Evolutionary conservation across 805 yeast genomes (phyloP).

Genomic region (Saturnispora mendoncae): DNA sequence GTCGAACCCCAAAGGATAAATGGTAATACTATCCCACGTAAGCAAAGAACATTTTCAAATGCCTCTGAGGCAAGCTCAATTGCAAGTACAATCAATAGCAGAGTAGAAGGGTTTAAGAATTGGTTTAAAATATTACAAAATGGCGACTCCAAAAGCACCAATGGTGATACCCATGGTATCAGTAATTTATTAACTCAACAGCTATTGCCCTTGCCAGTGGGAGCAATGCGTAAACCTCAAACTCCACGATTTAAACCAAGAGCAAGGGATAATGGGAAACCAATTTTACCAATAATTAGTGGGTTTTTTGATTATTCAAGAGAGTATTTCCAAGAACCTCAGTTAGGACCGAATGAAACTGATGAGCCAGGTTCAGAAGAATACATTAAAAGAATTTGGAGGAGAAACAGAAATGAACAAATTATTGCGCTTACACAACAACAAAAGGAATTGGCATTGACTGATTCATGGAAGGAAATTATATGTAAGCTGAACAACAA

Average conservation of each 20-base stretch:
- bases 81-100: slow-evolving; percentile 9
- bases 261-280: slow-evolving; percentile 26
- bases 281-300: slow-evolving; percentile 47
- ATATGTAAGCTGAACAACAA: slow-evolving; percentile 54
- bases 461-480: slow-evolving; percentile 77
- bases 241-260: slow-evolving; percentile 45
- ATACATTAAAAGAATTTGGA: slow-evolving; percentile 75
- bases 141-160: slow-evolving; percentile 15
- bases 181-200: slow-evolving; percentile 20
- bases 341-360: slow-evolving; percentile 70
- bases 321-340: slow-evolving; percentile 95
- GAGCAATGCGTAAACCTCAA: slow-evolving; percentile 43
- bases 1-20: slow-evolving; percentile 11
- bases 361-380: slow-evolving; percentile 92
- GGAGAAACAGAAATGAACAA: slow-evolving; percentile 79
- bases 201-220: slow-evolving; percentile 27
- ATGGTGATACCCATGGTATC: slow-evolving; percentile 19
- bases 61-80: slow-evolving; percentile 14
- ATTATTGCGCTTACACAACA: slow-evolving; percentile 85
- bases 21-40: background rate
- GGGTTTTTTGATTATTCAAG: slow-evolving; percentile 67
- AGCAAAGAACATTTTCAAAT: slow-evolving; percentile 1
- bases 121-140: slow-evolving; percentile 20
- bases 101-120: slow-evolving; percentile 11
- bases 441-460: slow-evolving; percentile 72